Percentiles rank a stretch among this genome's conserved stretches.
Conservation (phyloP, 371 early-diverging fungal species). For the Capillidium rhysosporum region DNA sequence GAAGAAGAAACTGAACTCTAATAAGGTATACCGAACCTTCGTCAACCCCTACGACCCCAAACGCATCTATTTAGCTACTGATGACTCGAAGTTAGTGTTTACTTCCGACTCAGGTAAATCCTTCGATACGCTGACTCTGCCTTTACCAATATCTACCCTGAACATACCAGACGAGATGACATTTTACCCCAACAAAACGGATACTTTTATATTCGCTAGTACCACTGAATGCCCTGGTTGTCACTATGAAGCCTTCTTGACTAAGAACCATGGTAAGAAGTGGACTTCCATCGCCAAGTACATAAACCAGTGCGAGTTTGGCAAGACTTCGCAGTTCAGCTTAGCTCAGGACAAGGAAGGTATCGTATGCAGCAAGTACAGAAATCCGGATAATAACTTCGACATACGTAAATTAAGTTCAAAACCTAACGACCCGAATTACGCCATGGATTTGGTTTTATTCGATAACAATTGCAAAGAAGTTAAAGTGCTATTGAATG, state of each 20-base stretch:
- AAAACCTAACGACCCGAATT: neutral
- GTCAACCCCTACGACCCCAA: slow-evolving; percentile 10
- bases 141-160: slow-evolving; percentile 35
- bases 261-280: slow-evolving; percentile 40
- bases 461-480: neutral
- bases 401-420: neutral
- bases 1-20: slow-evolving; percentile 20
- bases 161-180: slow-evolving; percentile 36
- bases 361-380: slow-evolving; percentile 54
- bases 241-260: slow-evolving; percentile 36
- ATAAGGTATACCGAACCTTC: slow-evolving; percentile 10
- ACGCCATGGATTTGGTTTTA: neutral
- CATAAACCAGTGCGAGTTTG: slow-evolving; percentile 58
- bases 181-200: slow-evolving; percentile 59
- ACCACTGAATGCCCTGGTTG: slow-evolving; percentile 19
- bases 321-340: slow-evolving; percentile 30
- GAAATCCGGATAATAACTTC: slow-evolving; percentile 8
- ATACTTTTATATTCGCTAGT: slow-evolving; percentile 63
- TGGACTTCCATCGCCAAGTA: slow-evolving; percentile 54
- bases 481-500: neutral
- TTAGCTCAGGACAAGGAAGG: slow-evolving; percentile 12
- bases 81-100: slow-evolving; percentile 23
- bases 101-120: slow-evolving; percentile 46
- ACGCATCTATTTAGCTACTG: slow-evolving; percentile 38
- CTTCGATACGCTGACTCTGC: slow-evolving; percentile 32